Evolutionary conservation across 306 rosid species (phyloP), one percentile per base, ranked within the genome.

Genomic region (Ormosia emarginata): DNA sequence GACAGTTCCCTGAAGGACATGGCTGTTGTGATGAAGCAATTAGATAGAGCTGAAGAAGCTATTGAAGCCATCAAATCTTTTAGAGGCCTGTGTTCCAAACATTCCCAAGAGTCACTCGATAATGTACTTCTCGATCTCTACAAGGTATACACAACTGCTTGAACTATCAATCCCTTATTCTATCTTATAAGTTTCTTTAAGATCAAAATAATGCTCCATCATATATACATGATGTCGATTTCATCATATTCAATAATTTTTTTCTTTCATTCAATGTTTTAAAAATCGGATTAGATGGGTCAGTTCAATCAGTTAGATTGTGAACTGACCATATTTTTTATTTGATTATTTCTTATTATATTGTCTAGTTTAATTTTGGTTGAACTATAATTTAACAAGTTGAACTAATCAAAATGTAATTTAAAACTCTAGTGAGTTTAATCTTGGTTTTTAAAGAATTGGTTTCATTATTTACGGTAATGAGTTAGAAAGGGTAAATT

Each of bases 1-100:
- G 98, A 91, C 30, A 95, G 98, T 86, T 93, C 98, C 49, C 79
- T 95, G 8, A 95, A 95, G 79, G 99, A 95, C 81, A 95, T 95
- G 99, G 99, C 96, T 9, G 90, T 93, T 15, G 97, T 95, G 63
- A 92, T 95, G 99, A 95, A 95, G 81, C 97, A 93, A 66, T 87
- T 89, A 69, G 99, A 93, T 43, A 87, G 96, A 81, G 71, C 91
- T 14, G 92, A 90, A 87, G 98, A 95, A 90, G 99, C 97, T 17
- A 90, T 95, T 73, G 98, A 93, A 83, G 99, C 99, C 10, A 86
- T 95, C 68, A 89, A 84, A 77, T 90, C 96, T 47, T 91, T 90
- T 69, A 88, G 98, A 61, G 29, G 61, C 50, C 86, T 80, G 39
- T 95, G 98, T 82, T 86, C 93, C 52, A 89, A 85, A 75, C 93